A percentile compares a stretch with the other conserved stretches of the same genome.
phyloP scores from a whole-genome alignment of 306 rosid species.

The Cicer arietinum region DNA sequence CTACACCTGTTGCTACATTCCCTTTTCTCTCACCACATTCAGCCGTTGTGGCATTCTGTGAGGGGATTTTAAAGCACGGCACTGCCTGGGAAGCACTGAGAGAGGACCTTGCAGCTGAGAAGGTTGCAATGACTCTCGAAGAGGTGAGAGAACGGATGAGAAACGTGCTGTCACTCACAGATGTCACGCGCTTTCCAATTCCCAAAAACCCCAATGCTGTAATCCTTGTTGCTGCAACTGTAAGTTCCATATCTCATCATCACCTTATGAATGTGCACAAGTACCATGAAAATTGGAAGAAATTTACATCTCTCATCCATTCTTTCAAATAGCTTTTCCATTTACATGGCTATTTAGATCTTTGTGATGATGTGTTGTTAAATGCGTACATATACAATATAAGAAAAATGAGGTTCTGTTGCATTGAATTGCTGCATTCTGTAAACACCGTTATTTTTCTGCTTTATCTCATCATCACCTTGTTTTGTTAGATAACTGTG shows the following conservation, averaged over 20 bases:
- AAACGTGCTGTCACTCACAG: slow-evolving; percentile 90
- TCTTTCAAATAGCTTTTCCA: slow-evolving; percentile 14
- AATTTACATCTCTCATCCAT: neutral
- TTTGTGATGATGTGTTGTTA: slow-evolving; percentile 25
- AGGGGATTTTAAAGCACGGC: slow-evolving; percentile 91
- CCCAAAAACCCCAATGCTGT: slow-evolving; percentile 86
- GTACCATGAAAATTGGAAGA: slow-evolving; percentile 7
- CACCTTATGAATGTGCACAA: slow-evolving; percentile 29
- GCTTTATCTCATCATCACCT: neutral
- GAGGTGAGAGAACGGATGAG: slow-evolving; percentile 94
- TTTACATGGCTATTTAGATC: slow-evolving; percentile 20
- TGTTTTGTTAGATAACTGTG: slow-evolving; percentile 22
- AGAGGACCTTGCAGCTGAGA: slow-evolving; percentile 73
- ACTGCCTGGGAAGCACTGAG: slow-evolving; percentile 98
- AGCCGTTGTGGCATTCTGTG: slow-evolving; percentile 98
- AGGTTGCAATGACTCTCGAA: slow-evolving; percentile 84
- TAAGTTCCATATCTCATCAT: slow-evolving; percentile 58
- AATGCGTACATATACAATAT: neutral
- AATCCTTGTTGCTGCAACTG: slow-evolving; percentile 93
- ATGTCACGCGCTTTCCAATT: slow-evolving; percentile 96
- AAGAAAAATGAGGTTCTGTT: slow-evolving; percentile 4
- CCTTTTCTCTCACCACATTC: slow-evolving; percentile 98
- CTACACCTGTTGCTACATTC: slow-evolving; percentile 88
- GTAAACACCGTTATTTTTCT: slow-evolving; percentile 1
- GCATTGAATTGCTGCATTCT: slow-evolving; percentile 7